Evolutionary conservation across 176 grass and related monocot species (phyloP).

Genomic region (Hordeum marinum): DNA sequence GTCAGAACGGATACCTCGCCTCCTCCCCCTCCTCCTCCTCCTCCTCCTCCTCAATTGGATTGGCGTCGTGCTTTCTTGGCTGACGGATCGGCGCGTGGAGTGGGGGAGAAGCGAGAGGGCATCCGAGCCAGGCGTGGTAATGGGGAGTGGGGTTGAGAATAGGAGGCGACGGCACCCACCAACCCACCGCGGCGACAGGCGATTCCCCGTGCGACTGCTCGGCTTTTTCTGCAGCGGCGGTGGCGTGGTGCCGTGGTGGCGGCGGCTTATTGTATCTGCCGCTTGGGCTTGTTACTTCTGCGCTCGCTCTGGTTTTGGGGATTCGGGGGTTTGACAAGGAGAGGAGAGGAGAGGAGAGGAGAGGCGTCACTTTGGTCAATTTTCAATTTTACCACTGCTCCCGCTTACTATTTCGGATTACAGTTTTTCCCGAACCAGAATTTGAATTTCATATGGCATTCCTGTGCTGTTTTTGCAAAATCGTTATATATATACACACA

Average conservation of each 20-base stretch:
- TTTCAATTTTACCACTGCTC: background rate
- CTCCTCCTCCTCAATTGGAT: constrained; percentile 48
- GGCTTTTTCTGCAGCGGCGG: constrained; percentile 23
- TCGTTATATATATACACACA: background rate
- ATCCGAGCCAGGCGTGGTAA: constrained; percentile 35
- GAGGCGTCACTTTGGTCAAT: background rate
- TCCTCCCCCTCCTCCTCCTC: constrained; percentile 37
- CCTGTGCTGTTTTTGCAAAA: background rate
- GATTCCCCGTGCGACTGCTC: constrained; percentile 35
- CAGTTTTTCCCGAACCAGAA: background rate
- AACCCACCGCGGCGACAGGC: constrained; percentile 36
- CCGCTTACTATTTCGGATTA: too few species aligned
- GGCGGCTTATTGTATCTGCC: constrained; percentile 37
- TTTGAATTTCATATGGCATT: background rate
- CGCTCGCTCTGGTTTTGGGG: constrained; percentile 21
- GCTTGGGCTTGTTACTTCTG: constrained; percentile 31
- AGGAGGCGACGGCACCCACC: constrained; percentile 32
- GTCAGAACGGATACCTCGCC: background rate
- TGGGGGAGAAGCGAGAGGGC: constrained; percentile 32
- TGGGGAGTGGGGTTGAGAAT: constrained; percentile 24
- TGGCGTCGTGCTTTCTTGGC: constrained; percentile 19
- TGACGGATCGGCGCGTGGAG: constrained; percentile 47
- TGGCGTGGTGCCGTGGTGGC: constrained; percentile 23
- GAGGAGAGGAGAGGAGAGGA: background rate
- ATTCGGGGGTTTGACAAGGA: background rate